Evolutionary conservation across 116 monocot genomes (phyloP).

Genomic region (Iris pallida): DNA sequence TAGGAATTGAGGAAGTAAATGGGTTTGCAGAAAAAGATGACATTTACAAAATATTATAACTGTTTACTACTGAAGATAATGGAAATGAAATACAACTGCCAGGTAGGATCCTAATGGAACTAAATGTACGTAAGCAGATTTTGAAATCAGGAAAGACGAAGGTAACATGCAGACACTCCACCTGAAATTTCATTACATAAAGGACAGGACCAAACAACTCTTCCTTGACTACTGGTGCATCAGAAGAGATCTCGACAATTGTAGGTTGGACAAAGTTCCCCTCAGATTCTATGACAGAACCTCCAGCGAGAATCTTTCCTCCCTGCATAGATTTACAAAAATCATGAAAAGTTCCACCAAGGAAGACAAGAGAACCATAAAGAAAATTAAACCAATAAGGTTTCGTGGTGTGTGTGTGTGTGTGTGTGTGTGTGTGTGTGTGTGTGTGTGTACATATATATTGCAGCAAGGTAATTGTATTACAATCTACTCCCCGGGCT

Average conservation of each 20-base stretch:
- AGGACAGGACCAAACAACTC: conserved; percentile 96
- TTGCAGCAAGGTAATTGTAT: too few species aligned
- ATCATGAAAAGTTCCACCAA: not conserved
- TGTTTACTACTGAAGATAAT: too few species aligned
- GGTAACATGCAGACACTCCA: conserved; percentile 4
- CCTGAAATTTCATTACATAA: conserved; percentile 93
- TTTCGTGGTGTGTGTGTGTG: too few species aligned
- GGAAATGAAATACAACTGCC: not conserved
- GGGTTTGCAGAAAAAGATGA: not conserved
- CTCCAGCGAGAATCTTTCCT: conserved; percentile 82
- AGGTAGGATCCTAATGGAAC: not conserved
- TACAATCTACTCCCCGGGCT: too few species aligned
- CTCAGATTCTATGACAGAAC: conserved; percentile 58
- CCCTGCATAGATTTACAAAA: conserved; percentile 45
- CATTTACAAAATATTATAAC: too few species aligned
- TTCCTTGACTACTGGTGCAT: conserved; percentile 78
- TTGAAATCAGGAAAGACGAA: conserved; percentile 4
- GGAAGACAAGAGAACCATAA: not conserved
- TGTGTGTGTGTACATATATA: too few species aligned
- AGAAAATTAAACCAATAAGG: not conserved
- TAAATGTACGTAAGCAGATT: not conserved
- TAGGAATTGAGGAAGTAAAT: not conserved
- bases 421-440: too few species aligned
- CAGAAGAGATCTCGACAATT: conserved; percentile 82
- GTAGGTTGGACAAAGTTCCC: conserved; percentile 95